Conservation (phyloP, 441 rosid species). For the Viola pubescens region DNA sequence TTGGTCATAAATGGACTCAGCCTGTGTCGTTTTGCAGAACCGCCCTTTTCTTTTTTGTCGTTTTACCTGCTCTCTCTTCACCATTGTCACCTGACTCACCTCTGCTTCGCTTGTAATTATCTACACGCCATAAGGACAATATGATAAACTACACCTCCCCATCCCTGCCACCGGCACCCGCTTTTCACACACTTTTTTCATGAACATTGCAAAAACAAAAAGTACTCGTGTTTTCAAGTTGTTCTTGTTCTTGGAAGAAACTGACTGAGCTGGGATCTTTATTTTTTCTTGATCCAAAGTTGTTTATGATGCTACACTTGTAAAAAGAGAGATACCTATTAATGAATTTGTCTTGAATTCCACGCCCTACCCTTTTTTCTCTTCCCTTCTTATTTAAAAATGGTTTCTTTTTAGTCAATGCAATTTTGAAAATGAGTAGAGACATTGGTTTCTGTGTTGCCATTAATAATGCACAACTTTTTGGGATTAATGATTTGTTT, state of each 20-base stretch:
- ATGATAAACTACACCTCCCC: background rate
- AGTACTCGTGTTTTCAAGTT: constrained; percentile 16
- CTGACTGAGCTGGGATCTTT: constrained; percentile 11
- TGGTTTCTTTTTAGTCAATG: constrained; percentile 5
- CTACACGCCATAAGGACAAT: constrained; percentile 8
- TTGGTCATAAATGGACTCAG: constrained; percentile 8
- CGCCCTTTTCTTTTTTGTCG: constrained; percentile 21
- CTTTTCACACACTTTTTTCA: constrained; percentile 22
- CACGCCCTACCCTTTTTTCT: constrained; percentile 21
- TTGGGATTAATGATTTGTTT: constrained; percentile 2
- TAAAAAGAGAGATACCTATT: constrained; percentile 8
- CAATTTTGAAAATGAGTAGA: constrained; percentile 15
- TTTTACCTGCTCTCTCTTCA: constrained; percentile 9
- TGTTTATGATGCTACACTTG: constrained; percentile 11
- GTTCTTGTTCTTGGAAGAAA: constrained; percentile 11
- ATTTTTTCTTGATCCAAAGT: constrained; percentile 26
- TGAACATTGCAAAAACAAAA: constrained; percentile 19
- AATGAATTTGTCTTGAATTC: constrained; percentile 29
- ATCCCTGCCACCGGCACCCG: background rate
- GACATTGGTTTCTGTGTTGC: constrained; percentile 40
- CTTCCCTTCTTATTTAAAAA: constrained; percentile 5
- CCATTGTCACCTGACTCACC: background rate
- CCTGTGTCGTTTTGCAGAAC: constrained; percentile 13
- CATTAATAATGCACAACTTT: constrained; percentile 12
- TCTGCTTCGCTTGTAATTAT: constrained; percentile 10